Conservation (phyloP, 1,284 basidiomycete genomes). For the Porogramme epimiltina region DNA sequence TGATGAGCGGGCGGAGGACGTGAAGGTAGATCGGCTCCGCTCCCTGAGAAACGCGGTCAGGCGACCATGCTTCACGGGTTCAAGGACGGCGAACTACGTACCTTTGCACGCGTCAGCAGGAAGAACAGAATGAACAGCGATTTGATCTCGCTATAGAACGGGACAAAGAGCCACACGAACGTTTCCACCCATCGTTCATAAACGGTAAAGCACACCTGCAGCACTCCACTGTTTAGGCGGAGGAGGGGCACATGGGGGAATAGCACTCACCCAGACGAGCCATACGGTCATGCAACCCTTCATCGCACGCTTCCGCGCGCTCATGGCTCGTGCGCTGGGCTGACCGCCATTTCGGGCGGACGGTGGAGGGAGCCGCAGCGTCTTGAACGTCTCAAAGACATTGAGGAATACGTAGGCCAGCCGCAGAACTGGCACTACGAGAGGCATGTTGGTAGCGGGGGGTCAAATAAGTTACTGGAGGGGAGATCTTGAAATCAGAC, state of each 20-base stretch:
- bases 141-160: slow-evolving; percentile 81
- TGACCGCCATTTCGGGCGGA: slow-evolving; percentile 61
- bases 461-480: slow-evolving; percentile 5
- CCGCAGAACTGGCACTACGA: slow-evolving; percentile 69
- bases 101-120: slow-evolving; percentile 71
- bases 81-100: slow-evolving; percentile 37
- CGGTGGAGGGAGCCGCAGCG: slow-evolving; percentile 63
- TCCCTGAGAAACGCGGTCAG: slow-evolving; percentile 47
- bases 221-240: background rate
- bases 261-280: slow-evolving; percentile 73
- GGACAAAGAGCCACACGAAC: slow-evolving; percentile 67
- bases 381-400: slow-evolving; percentile 82
- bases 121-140: slow-evolving; percentile 69
- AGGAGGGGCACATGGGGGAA: background rate
- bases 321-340: slow-evolving; percentile 64
- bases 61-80: slow-evolving; percentile 11
- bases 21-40: slow-evolving; percentile 80
- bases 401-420: slow-evolving; percentile 73
- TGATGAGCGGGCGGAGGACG: slow-evolving; percentile 68
- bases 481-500: slow-evolving; percentile 7
- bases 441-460: slow-evolving; percentile 52
- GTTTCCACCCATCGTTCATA: slow-evolving; percentile 68
- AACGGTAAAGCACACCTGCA: slow-evolving; percentile 56
- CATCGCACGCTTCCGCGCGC: slow-evolving; percentile 78
- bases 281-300: slow-evolving; percentile 81